Evolutionary conservation across 1,284 basidiomycete genomes (phyloP).

Genomic region (Ganoderma resinaceum): DNA sequence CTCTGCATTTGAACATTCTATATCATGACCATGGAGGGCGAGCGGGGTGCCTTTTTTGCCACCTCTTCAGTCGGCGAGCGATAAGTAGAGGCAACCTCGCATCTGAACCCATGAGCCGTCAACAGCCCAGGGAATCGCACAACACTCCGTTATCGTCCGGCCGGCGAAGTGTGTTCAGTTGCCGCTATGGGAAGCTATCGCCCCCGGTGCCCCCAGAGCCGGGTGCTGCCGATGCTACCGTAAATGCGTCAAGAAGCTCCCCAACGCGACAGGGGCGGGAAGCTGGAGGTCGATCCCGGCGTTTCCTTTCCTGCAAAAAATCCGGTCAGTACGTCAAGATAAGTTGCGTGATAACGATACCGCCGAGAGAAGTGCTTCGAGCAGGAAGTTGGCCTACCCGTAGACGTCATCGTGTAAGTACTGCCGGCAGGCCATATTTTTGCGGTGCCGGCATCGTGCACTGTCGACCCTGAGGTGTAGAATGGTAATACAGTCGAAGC

Average conservation of each 20-base stretch:
- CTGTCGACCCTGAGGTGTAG: not conserved
- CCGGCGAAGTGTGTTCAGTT: not conserved
- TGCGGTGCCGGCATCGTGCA: not conserved
- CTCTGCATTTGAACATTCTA: not conserved
- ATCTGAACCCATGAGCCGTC: not conserved
- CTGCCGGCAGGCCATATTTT: too few relatives aligned
- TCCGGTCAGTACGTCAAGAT: conserved; percentile 1
- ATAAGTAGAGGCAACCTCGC: not conserved
- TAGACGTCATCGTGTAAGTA: not conserved
- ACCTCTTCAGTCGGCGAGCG: not conserved
- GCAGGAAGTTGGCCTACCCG: not conserved
- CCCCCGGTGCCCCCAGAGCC: not conserved
- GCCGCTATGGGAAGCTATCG: not conserved
- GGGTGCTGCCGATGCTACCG: not conserved
- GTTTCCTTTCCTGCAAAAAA: not conserved
- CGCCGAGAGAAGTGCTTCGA: not conserved
- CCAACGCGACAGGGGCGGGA: not conserved
- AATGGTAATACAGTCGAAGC: not conserved
- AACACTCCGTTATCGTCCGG: not conserved
- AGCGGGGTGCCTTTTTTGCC: not conserved
- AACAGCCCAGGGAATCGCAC: not conserved
- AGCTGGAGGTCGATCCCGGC: not conserved
- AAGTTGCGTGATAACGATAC: not conserved
- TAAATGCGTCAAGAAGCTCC: not conserved
- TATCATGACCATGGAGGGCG: not conserved